Conservation (phyloP, 1,284 basidiomycete genomes). For the Exobasidium cylindrosporum region DNA sequence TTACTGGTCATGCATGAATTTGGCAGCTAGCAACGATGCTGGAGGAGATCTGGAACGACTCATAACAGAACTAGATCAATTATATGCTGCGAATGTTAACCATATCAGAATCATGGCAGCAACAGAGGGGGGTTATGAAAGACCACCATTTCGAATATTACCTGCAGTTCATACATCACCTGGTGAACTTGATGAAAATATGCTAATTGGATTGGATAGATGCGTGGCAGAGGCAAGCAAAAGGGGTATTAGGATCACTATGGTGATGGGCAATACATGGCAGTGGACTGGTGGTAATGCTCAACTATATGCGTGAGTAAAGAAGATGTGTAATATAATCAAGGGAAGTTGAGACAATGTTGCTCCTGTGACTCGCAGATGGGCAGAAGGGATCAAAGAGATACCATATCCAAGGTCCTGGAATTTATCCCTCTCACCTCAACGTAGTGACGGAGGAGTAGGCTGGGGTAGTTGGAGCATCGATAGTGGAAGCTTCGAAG, state of each 20-base stretch:
- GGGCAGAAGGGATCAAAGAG: slow-evolving; percentile 26
- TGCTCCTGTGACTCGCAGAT: slow-evolving; percentile 24
- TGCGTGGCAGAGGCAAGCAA: slow-evolving; percentile 30
- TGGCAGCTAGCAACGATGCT: slow-evolving; percentile 25
- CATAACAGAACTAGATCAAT: slow-evolving; percentile 30
- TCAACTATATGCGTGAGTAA: slow-evolving; percentile 10
- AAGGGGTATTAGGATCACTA: slow-evolving; percentile 31
- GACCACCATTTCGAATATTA: slow-evolving; percentile 21
- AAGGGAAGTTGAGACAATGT: not conserved
- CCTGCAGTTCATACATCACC: slow-evolving; percentile 21
- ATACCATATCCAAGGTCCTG: slow-evolving; percentile 34
- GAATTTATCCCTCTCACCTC: slow-evolving; percentile 25
- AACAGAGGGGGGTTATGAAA: slow-evolving; percentile 15
- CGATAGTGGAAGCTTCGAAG: not conserved
- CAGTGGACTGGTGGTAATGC: slow-evolving; percentile 25
- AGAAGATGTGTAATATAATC: slow-evolving; percentile 5
- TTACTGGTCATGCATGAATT: slow-evolving; percentile 34
- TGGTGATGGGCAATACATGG: slow-evolving; percentile 30
- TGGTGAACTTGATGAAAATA: slow-evolving; percentile 25
- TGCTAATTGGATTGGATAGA: slow-evolving; percentile 32
- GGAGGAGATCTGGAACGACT: slow-evolving; percentile 28
- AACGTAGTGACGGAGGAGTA: slow-evolving; percentile 19
- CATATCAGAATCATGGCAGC: slow-evolving; percentile 38
- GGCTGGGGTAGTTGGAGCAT: slow-evolving; percentile 35
- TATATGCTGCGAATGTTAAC: slow-evolving; percentile 30